Evolutionary conservation across 129 eudicot species (phyloP).

Genomic region (Lonicera japonica): DNA sequence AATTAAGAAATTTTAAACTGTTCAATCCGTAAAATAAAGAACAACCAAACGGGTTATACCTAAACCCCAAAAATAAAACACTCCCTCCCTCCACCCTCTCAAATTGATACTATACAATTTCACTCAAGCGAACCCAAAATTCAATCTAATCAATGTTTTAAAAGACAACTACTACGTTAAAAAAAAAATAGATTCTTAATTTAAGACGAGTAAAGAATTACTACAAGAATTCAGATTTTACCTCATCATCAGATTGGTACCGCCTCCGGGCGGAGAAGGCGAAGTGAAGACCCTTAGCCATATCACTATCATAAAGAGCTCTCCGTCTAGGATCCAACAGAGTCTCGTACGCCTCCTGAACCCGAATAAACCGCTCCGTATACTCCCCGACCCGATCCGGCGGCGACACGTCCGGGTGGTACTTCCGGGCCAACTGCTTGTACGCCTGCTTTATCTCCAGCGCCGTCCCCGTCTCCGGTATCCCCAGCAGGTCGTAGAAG

Average conservation of each 20-base stretch:
- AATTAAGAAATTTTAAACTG: too few species aligned
- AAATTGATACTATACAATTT: too few species aligned
- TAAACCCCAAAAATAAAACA: too few species aligned
- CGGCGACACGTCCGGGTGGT: conserved; percentile 98
- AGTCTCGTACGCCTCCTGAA: conserved; percentile 90
- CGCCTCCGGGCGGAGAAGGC: conserved; percentile 50
- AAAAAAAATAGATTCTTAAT: too few species aligned
- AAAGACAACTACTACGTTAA: too few species aligned
- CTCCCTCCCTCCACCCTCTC: too few species aligned
- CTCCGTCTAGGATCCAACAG: conserved; percentile 74
- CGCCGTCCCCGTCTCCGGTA: conserved; percentile 50
- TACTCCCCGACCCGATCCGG: conserved; percentile 81
- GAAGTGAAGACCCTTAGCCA: conserved; percentile 51
- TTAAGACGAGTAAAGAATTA: neutral
- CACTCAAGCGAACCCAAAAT: too few species aligned
- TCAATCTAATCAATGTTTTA: too few species aligned
- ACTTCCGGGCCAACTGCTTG: conserved; percentile 77
- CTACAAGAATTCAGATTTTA: too few species aligned
- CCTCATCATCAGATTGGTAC: conserved; percentile 45
- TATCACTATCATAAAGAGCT: conserved; percentile 62
- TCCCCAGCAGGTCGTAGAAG: conserved; percentile 77
- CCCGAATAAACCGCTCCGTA: conserved; percentile 74
- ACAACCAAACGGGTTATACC: too few species aligned
- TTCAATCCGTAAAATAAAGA: too few species aligned
- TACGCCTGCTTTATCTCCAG: conserved; percentile 84